Percentiles rank a stretch among this genome's conserved stretches.
These are phyloP conservation scores for Evansstolkia leycettana DNA, from an alignment of 495 filamentous ascomycete species.

Conservation along the genomic window DNA sequence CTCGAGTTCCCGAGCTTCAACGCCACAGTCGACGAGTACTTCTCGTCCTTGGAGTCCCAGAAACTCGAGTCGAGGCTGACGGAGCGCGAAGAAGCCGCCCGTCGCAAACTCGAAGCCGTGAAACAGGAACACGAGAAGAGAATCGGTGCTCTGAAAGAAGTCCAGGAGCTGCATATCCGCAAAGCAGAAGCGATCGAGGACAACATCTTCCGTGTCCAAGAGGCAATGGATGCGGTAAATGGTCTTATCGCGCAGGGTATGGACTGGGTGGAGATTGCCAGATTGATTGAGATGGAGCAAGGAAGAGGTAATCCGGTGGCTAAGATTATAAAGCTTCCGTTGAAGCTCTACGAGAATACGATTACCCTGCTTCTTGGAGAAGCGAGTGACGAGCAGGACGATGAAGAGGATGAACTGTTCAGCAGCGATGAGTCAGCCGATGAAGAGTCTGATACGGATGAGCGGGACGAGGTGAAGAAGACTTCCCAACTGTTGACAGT, in stretches of 20 bases:
- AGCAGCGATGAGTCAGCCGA: slow-evolving; percentile 54
- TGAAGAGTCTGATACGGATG: slow-evolving; percentile 44
- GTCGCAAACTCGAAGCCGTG: slow-evolving; percentile 69
- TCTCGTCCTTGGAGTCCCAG: slow-evolving; percentile 90
- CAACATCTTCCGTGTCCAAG: slow-evolving; percentile 78
- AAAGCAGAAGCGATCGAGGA: slow-evolving; percentile 86
- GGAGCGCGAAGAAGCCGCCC: slow-evolving; percentile 71
- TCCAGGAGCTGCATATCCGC: slow-evolving; percentile 70
- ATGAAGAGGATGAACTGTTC: slow-evolving; percentile 42
- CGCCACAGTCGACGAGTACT: slow-evolving; percentile 90
- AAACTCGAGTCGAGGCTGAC: slow-evolving; percentile 72
- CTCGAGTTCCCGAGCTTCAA: slow-evolving; percentile 76
- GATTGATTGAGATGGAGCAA: slow-evolving; percentile 78
- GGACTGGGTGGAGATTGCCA: slow-evolving; percentile 90
- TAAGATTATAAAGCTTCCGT: slow-evolving; percentile 70
- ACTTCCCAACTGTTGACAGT: slow-evolving; percentile 40
- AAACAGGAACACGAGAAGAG: slow-evolving; percentile 71
- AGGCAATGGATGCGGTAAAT: slow-evolving; percentile 85
- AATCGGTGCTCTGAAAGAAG: slow-evolving; percentile 65
- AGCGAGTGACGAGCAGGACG: slow-evolving; percentile 44
- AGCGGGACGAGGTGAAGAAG: slow-evolving; percentile 25
- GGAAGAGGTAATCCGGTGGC: slow-evolving; percentile 72
- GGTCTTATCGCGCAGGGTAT: slow-evolving; percentile 81
- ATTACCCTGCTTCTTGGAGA: slow-evolving; percentile 72
- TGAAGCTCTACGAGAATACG: slow-evolving; percentile 82